Conservation (phyloP, 2,329 filamentous ascomycete genomes). For the Cephalotrichum gorgonifer region DNA sequence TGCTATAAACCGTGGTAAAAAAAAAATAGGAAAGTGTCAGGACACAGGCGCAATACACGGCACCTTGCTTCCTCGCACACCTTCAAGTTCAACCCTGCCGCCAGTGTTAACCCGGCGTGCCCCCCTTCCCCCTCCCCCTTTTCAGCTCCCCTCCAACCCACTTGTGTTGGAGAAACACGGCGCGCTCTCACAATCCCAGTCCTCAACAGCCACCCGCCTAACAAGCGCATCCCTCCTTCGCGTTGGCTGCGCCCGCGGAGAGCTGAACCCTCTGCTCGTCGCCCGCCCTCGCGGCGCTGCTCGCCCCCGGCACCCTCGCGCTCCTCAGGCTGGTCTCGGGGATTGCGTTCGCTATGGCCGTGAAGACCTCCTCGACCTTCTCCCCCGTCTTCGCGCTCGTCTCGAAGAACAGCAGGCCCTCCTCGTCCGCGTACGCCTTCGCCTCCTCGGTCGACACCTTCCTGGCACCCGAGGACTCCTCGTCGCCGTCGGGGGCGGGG, state of each 20-base stretch:
- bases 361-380: constrained; percentile 94
- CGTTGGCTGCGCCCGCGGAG: constrained; percentile 56
- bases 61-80: too few species aligned
- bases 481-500: constrained; percentile 38
- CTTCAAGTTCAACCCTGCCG: too few species aligned
- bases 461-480: constrained; percentile 53
- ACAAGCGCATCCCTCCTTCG: constrained; percentile 88
- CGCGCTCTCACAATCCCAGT: neutral
- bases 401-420: constrained; percentile 91
- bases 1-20: too few species aligned
- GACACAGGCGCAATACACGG: too few species aligned
- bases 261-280: constrained; percentile 76
- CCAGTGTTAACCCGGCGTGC: too few species aligned
- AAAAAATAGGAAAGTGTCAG: too few species aligned
- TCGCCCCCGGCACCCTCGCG: constrained; percentile 60
- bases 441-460: constrained; percentile 89
- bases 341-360: constrained; percentile 95
- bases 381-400: constrained; percentile 93
- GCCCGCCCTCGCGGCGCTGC: constrained; percentile 44
- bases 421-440: constrained; percentile 87
- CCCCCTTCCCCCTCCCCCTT: too few species aligned
- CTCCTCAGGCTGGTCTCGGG: constrained; percentile 95
- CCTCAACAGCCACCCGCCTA: constrained; percentile 23
- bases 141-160: neutral
- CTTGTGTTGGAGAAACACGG: constrained; percentile 4